Evolutionary conservation across 169 alveolate species (phyloP).

Genomic region (Besnoitia besnoiti): DNA sequence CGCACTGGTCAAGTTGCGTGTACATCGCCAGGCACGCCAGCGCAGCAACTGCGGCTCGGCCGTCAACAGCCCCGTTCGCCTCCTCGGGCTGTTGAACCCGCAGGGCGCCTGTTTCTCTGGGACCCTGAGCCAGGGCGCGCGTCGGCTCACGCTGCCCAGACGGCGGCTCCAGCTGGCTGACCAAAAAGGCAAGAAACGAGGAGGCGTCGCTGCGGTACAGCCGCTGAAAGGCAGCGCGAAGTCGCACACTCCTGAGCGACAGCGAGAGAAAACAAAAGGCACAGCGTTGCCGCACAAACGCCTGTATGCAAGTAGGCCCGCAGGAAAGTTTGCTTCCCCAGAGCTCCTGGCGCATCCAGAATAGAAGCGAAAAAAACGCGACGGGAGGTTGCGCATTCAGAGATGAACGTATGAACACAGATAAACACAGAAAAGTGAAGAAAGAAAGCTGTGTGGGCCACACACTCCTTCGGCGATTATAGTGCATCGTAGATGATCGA

Average conservation of each 20-base stretch:
- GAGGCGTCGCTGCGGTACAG: constrained; percentile 29
- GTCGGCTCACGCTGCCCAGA: background rate
- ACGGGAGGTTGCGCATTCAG: too few species aligned
- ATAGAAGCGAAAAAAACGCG: too few species aligned
- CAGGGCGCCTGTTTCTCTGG: background rate
- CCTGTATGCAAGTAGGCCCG: too few species aligned
- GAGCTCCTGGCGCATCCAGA: too few species aligned
- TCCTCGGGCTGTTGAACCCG: background rate
- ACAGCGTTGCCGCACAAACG: too few species aligned
- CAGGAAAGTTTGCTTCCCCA: too few species aligned
- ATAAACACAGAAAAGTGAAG: background rate
- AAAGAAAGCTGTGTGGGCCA: too few species aligned
- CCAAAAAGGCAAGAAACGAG: background rate
- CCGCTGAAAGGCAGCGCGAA: background rate
- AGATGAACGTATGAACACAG: too few species aligned
- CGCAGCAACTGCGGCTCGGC: background rate
- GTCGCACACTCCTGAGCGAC: constrained; percentile 1
- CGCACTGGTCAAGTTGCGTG: background rate
- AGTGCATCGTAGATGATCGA: too few species aligned
- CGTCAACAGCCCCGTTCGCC: background rate
- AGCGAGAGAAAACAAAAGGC: too few species aligned
- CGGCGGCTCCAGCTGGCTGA: background rate
- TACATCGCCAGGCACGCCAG: background rate
- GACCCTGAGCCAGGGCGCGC: background rate
- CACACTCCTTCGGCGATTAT: too few species aligned